Evolutionary conservation across 2,329 filamentous ascomycete genomes (phyloP).

Genomic region (Hymenoscyphus albidus): DNA sequence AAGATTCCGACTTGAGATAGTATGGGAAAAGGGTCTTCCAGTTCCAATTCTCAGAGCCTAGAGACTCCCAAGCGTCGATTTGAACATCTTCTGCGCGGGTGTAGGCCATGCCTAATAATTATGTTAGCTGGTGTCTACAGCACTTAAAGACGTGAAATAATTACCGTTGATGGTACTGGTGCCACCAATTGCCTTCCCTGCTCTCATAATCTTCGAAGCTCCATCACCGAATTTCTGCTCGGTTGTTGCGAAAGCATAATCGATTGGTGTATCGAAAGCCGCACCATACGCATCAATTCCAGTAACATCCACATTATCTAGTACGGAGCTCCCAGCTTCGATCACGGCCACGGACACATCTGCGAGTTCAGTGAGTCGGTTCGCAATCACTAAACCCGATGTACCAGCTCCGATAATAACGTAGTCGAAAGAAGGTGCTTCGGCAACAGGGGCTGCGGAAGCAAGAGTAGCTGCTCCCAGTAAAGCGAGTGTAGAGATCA

Average conservation of each 20-base stretch:
- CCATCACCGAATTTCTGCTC: constrained; percentile 38
- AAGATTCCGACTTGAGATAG: constrained; percentile 26
- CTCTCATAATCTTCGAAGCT: constrained; percentile 32
- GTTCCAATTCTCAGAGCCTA: constrained; percentile 38
- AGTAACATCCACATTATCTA: constrained; percentile 32
- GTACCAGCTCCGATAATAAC: constrained; percentile 59
- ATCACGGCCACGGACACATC: constrained; percentile 43
- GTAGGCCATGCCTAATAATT: constrained; percentile 36
- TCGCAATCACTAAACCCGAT: constrained; percentile 51
- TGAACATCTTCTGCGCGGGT: constrained; percentile 36
- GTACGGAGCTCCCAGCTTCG: constrained; percentile 30
- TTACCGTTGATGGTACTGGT: constrained; percentile 40
- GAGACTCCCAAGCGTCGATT: constrained; percentile 37
- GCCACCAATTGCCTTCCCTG: constrained; percentile 43
- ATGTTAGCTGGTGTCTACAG: not conserved
- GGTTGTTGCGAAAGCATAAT: constrained; percentile 40
- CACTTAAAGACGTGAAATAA: not conserved
- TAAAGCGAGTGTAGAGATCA: not conserved
- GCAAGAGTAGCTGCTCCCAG: not conserved
- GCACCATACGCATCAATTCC: constrained; percentile 9
- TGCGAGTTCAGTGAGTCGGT: constrained; percentile 45
- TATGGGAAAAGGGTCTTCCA: constrained; percentile 33
- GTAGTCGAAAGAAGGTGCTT: constrained; percentile 44
- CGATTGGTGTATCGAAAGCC: constrained; percentile 36
- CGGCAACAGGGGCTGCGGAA: not conserved